A percentile compares a stretch with the other conserved stretches of the same genome.
Evolutionary conservation across 1,139 yeast genomes (phyloP).

Genomic region (Protomyces inouyei): DNA sequence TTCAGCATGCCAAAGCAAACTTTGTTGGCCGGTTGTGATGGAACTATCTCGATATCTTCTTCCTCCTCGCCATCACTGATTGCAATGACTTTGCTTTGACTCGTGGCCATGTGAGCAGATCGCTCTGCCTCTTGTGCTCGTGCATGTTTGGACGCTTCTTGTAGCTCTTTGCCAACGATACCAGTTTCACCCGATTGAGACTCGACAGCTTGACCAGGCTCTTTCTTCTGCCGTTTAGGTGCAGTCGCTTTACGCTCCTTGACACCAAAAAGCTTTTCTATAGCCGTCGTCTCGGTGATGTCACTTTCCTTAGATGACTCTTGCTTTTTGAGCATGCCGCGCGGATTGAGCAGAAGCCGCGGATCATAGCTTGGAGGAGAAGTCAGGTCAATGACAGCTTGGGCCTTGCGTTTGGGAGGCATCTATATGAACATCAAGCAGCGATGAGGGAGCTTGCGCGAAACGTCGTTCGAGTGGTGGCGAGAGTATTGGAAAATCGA

Average conservation of each 20-base stretch:
- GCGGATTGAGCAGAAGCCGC: conserved; percentile 11
- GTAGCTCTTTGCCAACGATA: conserved; percentile 19
- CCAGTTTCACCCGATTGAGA: conserved; percentile 7
- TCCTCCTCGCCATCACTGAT: conserved; percentile 15
- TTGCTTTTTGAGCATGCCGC: conserved; percentile 11
- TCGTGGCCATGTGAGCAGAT: background rate
- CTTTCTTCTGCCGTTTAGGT: conserved; percentile 16
- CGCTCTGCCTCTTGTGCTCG: background rate
- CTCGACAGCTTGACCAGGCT: background rate
- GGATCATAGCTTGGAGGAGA: conserved; percentile 17
- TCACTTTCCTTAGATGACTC: conserved; percentile 21
- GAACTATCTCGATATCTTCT: conserved; percentile 10
- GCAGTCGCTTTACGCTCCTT: conserved; percentile 15
- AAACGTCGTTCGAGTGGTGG: no score
- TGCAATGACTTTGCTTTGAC: conserved; percentile 1
- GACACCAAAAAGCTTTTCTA: conserved; percentile 19
- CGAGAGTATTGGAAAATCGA: no score
- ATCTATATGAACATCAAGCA: background rate
- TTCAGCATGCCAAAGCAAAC: conserved; percentile 25
- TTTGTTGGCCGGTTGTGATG: background rate
- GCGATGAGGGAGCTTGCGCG: background rate
- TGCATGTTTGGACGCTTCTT: conserved; percentile 16
- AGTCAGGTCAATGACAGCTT: conserved; percentile 9
- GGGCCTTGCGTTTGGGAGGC: background rate
- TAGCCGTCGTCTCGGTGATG: conserved; percentile 10